Evolutionary conservation across 345 rosid species (phyloP).

Genomic region (Eutrema heterophyllum): DNA sequence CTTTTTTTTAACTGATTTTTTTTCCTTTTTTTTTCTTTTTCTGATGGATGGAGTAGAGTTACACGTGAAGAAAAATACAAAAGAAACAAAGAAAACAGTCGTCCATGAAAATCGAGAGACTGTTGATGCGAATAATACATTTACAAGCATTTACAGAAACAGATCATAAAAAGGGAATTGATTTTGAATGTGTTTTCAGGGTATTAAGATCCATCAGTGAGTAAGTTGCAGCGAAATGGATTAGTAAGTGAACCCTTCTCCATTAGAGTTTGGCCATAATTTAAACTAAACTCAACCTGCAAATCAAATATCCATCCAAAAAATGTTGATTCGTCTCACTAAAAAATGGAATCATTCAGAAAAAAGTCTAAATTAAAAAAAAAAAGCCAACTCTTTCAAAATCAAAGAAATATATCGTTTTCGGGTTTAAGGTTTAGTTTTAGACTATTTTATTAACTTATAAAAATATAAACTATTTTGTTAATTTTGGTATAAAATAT

Average conservation of each 20-base stretch:
- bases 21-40: neutral
- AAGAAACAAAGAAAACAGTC: slow-evolving; percentile 35
- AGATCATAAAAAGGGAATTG: slow-evolving; percentile 34
- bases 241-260: slow-evolving; percentile 38
- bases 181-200: slow-evolving; percentile 6
- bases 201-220: slow-evolving; percentile 37
- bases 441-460: neutral
- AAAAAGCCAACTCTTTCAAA: neutral
- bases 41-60: slow-evolving; percentile 64
- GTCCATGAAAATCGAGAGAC: slow-evolving; percentile 51
- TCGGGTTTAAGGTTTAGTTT: neutral
- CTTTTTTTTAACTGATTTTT: neutral
- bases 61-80: slow-evolving; percentile 45
- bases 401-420: neutral
- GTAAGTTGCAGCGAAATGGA: slow-evolving; percentile 44
- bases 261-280: slow-evolving; percentile 8
- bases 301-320: neutral
- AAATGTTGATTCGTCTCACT: neutral
- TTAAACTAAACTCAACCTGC: slow-evolving; percentile 20
- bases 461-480: neutral
- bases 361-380: neutral
- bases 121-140: slow-evolving; percentile 42
- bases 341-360: neutral
- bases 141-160: slow-evolving; percentile 71
- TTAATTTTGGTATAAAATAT: neutral